Evolutionary conservation across 2,329 filamentous ascomycete species (phyloP), one percentile per base, ranked within the genome.

Genomic region (Volutella citrinella): DNA sequence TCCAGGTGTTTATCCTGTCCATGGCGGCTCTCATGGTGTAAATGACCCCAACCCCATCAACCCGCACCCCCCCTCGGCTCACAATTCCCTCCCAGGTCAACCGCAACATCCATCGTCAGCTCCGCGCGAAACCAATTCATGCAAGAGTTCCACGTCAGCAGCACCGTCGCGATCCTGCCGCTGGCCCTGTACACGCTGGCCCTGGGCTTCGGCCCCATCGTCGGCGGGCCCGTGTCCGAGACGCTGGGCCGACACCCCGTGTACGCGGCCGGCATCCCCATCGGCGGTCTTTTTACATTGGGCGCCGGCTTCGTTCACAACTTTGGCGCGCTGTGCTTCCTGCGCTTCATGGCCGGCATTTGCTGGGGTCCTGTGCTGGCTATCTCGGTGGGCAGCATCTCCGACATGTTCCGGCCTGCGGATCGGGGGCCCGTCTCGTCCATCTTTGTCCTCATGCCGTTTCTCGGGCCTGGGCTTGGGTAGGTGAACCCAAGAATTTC

Each of bases 101-200:
- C 77, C 15, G 72, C 68, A 3, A 69, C 69, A 0, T 78, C 77
- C 10, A 67, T 78, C 40, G 69, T 76, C n/a, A n/a, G 31, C 19
- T 39, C 20, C 1, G 51, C 50, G 11, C 48, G 47, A 1, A 20
- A 17, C 2, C 18, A 72, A 5, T 51, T 83, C 6, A 70, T 70
- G 58, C 24, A 50, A 1, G 64, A 74, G 7, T 84, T 84, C 52
- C 45, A 65, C 27, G 65, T 81, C 10, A 68, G 66, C 11, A 65
- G 66, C 30, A 80, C 75, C 2, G 65, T 69, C 7, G 73, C 79
- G 1, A 61, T 84, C n/a, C 57, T 83, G 1, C 73, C 74, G 0
- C 55, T 84, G 1, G 72, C 79, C 0, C 54, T 80, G 6, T 84
- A 80, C 52, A 70, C 78, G 6, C 57, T 82, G 9, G 79, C 78